Evolutionary conservation across 2,329 filamentous ascomycete genomes (phyloP), one percentile per base, ranked within the genome.

Genomic region (Pestalotiopsis sp.): DNA sequence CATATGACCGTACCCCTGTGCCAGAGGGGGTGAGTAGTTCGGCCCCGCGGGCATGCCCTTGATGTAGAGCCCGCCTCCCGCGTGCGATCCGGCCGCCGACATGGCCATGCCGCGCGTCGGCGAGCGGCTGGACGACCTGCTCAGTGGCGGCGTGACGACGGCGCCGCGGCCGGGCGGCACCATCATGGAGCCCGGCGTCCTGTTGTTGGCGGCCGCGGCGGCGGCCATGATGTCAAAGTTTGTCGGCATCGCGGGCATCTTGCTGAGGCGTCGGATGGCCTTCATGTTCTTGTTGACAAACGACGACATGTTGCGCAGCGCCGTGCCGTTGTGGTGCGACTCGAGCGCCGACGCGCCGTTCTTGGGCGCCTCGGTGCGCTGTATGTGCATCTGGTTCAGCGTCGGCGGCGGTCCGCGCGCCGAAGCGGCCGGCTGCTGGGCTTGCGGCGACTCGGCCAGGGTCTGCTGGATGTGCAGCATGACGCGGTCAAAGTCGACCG

Each of bases 401-500:
- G 75, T 79, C 68, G 56, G 61, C 13, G 62, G 61, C 13, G 23
- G 27, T 75, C 74, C 66, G 77, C 72, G 38, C 70, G 72, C 27
- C 73, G 70, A 36, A 36, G 31, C 36, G 68, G 74, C 17, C 73
- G 70, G 66, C 73, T 69, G 31, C 9, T 36, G 72, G 66, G 14
- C 69, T 68, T 57, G 72, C 69, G 27, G 69, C 68, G 3, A 71
- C 70, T 45, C 72, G 9, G 38, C 41, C 13, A 81, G 75, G 36
- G 75, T 81, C 66, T 77, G 78, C 60, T 81, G 80, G 31, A 84
- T 80, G 66, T 83, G 80, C n/a, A 76, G 79, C 68, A 85, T 80
- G 13, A 85, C 78, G 17, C 78, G 78, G 72, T 85, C 82, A 66
- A 86, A 85, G 64, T 83, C 81, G 23, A 86, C 78, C 20, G 75